Base-by-base conservation (phyloP, 768 basidiomycete genomes). In the Lactarius evosmus region DNA sequence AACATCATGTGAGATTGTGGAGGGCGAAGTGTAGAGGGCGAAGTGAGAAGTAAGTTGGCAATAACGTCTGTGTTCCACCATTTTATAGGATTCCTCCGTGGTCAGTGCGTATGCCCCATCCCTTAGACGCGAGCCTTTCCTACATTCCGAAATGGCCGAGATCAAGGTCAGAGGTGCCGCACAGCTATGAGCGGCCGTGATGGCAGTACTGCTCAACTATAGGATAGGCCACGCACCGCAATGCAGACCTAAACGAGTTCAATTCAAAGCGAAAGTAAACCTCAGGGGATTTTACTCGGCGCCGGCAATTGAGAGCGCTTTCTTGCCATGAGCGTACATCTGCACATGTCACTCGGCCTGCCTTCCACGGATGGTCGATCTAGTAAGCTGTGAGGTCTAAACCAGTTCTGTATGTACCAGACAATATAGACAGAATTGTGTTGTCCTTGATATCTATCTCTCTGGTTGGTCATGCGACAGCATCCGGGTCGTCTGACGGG, bases 1-100 rank as follows among this genome's bases (percentile, higher is more conserved):
- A 65, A 46, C 44, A 67, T 65, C 36, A 58, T 25, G 19, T n/a
- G 2, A 58, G 41, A 49, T 32, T 2, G 27, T 12, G 30, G 2
- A 32, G 36, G 16, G 25, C 5, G 25, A 22, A 25, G 22, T 11
- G 40, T 7, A 44, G 41, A 61, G 41, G 32, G 5, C 9, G 41
- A 32, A 34, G 25, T 56, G 54, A n/a, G 22, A 36, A n/a, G 58
- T 50, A 25, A 16, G 29, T 8, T 44, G 56, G 7, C 3, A 40
- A 19, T 14, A 32, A n/a, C 12, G 14, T 32, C 11, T 19, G 16
- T 41, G 27, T 29, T 19, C 16, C 2, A 25, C 11, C 7, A 11
- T 30, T 56, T 56, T 57, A 57, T 57, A 57, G 5, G n/a, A 22
- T 44, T 8, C 41, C 41, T 44, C 8, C 8, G 44, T 25, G 12